Percentiles rank a stretch among this genome's conserved stretches.
phyloP scores from a whole-genome alignment of 2,329 filamentous ascomycete genomes.

The Apiospora sp. region DNA sequence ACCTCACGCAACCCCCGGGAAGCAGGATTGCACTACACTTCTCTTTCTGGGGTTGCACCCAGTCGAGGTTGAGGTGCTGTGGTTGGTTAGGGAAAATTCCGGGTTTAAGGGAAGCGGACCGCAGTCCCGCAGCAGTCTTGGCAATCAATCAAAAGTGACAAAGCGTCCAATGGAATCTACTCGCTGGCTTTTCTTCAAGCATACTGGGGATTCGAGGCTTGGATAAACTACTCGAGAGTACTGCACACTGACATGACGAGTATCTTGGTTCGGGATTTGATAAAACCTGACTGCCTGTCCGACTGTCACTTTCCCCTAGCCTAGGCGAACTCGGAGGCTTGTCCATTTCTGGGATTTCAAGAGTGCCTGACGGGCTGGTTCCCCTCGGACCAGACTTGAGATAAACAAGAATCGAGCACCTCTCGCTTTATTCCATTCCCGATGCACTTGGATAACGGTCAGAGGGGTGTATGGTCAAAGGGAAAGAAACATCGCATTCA shows the following conservation, averaged over 20 bases:
- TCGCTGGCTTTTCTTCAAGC: background rate
- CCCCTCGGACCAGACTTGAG: background rate
- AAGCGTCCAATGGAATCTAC: constrained; percentile 1
- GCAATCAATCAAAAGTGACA: background rate
- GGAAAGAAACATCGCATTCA: background rate
- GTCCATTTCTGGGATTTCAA: background rate
- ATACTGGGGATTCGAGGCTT: background rate
- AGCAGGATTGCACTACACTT: background rate
- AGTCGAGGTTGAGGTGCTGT: constrained; percentile 7
- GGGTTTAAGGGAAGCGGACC: background rate
- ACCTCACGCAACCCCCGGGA: background rate
- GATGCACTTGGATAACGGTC: background rate
- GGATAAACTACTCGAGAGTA: too few species aligned
- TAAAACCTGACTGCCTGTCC: background rate
- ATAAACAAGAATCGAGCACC: background rate
- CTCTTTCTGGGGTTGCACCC: constrained; percentile 3
- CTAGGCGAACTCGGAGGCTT: background rate
- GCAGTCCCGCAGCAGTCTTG: constrained; percentile 7
- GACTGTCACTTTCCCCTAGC: background rate
- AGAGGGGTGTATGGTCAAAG: background rate
- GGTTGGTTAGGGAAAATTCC: background rate
- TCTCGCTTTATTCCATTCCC: background rate
- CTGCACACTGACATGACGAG: background rate
- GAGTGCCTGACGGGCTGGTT: background rate
- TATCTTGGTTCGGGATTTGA: background rate